phyloP scores from a whole-genome alignment of 768 basidiomycete genomes.

The Gloeostereum incarnatum region DNA sequence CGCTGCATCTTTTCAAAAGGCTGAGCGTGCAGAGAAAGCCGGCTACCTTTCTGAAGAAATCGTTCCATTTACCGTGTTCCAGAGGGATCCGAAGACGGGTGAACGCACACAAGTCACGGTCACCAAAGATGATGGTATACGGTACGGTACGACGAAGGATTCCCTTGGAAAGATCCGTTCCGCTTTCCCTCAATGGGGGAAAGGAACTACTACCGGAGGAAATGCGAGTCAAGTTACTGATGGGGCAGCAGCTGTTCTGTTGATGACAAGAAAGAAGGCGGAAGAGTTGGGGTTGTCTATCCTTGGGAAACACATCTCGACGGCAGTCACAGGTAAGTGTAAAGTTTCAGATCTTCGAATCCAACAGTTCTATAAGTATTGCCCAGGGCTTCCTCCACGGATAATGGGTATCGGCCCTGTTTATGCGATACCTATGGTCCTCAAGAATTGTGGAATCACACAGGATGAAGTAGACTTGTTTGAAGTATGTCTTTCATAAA shows the following conservation, averaged over 20 bases:
- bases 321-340: slow-evolving; percentile 49
- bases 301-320: slow-evolving; percentile 73
- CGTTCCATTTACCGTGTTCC: slow-evolving; percentile 63
- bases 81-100: slow-evolving; percentile 47
- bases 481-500: slow-evolving; percentile 38
- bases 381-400: slow-evolving; percentile 59
- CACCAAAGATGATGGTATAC: slow-evolving; percentile 68
- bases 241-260: slow-evolving; percentile 69
- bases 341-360: not conserved
- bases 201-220: slow-evolving; percentile 66
- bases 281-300: slow-evolving; percentile 64
- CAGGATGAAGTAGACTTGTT: slow-evolving; percentile 69
- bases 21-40: slow-evolving; percentile 61
- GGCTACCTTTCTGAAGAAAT: slow-evolving; percentile 66
- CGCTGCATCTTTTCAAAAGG: slow-evolving; percentile 68
- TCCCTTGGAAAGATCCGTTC: slow-evolving; percentile 51
- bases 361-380: not conserved
- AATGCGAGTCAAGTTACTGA: slow-evolving; percentile 85
- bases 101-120: slow-evolving; percentile 43
- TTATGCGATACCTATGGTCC: slow-evolving; percentile 72
- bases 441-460: slow-evolving; percentile 58
- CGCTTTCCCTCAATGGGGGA: slow-evolving; percentile 82
- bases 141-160: slow-evolving; percentile 65
- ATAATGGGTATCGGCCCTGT: slow-evolving; percentile 87
- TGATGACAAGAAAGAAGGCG: slow-evolving; percentile 78